These are phyloP conservation scores for Suillus alpinus DNA, from an alignment of 768 basidiomycete species.

Conservation along the genomic window DNA sequence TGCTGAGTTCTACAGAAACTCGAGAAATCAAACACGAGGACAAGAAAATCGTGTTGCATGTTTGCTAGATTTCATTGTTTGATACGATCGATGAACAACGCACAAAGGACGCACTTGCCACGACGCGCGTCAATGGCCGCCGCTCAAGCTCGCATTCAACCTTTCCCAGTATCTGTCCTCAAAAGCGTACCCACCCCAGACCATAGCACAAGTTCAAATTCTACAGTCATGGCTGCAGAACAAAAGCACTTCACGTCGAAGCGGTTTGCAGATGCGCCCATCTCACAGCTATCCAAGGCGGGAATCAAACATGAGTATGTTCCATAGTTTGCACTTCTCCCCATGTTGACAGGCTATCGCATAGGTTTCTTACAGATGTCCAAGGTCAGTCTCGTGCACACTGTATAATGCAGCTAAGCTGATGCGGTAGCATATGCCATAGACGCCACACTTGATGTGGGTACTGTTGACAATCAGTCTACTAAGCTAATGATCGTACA, in stretches of 20 bases:
- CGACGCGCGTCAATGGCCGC: not conserved
- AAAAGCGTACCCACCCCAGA: not conserved
- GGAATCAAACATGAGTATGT: constrained; percentile 44
- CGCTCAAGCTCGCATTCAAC: not conserved
- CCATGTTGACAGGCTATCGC: not conserved
- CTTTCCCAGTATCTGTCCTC: not conserved
- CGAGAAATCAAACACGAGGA: not conserved
- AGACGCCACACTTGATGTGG: constrained; percentile 43
- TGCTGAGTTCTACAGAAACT: not conserved
- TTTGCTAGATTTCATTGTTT: not conserved
- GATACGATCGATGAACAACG: not conserved
- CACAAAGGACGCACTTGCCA: not conserved
- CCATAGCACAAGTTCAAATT: not conserved
- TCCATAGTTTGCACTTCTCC: constrained; percentile 1
- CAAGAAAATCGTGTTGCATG: not conserved
- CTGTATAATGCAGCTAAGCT: not conserved
- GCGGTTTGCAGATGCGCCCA: constrained; percentile 29
- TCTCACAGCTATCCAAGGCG: constrained; percentile 40
- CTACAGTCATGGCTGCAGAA: constrained; percentile 8
- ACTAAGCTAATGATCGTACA: constrained; percentile 5
- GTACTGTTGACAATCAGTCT: not conserved
- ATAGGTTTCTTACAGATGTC: constrained; percentile 45
- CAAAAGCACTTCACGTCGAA: constrained; percentile 26
- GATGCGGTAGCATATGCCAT: not conserved
- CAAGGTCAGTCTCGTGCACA: constrained; percentile 33